Evolutionary conservation across 352 stramenopile species (phyloP).

Genomic region (Globisporangium orthogonon): DNA sequence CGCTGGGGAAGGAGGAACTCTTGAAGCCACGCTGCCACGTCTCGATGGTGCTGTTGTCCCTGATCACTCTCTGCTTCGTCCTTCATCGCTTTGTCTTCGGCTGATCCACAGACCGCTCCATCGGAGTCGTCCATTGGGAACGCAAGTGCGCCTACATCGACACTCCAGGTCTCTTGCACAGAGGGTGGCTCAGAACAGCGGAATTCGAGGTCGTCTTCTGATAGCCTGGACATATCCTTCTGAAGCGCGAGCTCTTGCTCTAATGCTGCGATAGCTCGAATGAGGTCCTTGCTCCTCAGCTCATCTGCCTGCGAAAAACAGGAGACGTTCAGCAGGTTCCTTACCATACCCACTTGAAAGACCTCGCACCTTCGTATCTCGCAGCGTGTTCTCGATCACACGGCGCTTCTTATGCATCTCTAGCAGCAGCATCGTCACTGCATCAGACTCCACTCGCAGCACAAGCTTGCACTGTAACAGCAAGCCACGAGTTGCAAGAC

Average conservation of each 20-base stretch:
- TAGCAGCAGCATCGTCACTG: constrained; percentile 31
- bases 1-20: constrained; percentile 19
- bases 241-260: constrained; percentile 33
- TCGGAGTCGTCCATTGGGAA: constrained; percentile 12
- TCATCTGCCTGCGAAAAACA: constrained; percentile 22
- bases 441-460: constrained; percentile 36
- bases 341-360: too few species aligned
- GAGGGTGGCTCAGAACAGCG: constrained; percentile 22
- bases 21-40: constrained; percentile 10
- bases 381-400: constrained; percentile 46
- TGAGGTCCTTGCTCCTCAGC: constrained; percentile 39
- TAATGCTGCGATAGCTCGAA: constrained; percentile 24
- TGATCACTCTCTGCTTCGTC: neutral
- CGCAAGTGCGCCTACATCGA: constrained; percentile 23
- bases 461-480: constrained; percentile 44
- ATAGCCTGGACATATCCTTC: constrained; percentile 27
- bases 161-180: constrained; percentile 44
- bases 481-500: constrained; percentile 36
- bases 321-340: neutral
- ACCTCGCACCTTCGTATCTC: constrained; percentile 30
- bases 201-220: constrained; percentile 29
- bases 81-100: neutral
- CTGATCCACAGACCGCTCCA: too few species aligned
- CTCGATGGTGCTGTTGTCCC: too few species aligned
- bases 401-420: constrained; percentile 72